Base-by-base conservation (phyloP, 352 stramenopile species). In the Phytophthora boehmeriae region DNA sequence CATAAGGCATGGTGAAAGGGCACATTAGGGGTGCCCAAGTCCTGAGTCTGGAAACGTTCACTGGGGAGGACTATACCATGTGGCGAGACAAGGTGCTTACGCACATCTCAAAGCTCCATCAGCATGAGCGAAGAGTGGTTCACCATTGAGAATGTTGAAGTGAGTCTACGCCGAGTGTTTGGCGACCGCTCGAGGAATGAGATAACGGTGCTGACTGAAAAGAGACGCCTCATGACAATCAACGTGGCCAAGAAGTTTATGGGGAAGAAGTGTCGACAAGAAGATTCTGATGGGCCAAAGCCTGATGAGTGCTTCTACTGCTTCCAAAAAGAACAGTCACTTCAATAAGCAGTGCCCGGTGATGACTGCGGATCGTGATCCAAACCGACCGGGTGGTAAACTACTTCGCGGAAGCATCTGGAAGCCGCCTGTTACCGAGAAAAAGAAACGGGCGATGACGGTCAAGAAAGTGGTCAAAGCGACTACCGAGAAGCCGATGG, bases 161-260 rank as follows among this genome's bases (percentile, higher is more conserved):
- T 9, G 0, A 20, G 1, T 6, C 39, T 59, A 13, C 23, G 51
- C 11, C 5, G 43, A 1, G 35, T 23, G 14, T 51, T 51, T 20
- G 44, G 54, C 2, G 54, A 53, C 8, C 13, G 30, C 13, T 53
- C 43, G 0, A 53, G 53, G 38, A 47, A 32, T n/a, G n/a, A 34
- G 23, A 28, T 46, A 16, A 23, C 10, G 0, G 5, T 45, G 11
- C 11, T 46, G 14, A 56, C n/a, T 19, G 35, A 46, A 1, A 56
- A 56, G n/a, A 36, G 20, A 8, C 16, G 23, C 2, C n/a, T 32
- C 4, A 17, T 42, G 5, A 4, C 35, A n/a, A 42, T 42, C 35
- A 6, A 42, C 13, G 32, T 38, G 32, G 32, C 32, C 8, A 38
- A 38, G 13, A 8, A 13, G 32, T 13, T 38, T 16, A 42, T 5